Evolutionary conservation across 208 protist species (phyloP).

Genomic region (Acanthamoeba lenticulata): DNA sequence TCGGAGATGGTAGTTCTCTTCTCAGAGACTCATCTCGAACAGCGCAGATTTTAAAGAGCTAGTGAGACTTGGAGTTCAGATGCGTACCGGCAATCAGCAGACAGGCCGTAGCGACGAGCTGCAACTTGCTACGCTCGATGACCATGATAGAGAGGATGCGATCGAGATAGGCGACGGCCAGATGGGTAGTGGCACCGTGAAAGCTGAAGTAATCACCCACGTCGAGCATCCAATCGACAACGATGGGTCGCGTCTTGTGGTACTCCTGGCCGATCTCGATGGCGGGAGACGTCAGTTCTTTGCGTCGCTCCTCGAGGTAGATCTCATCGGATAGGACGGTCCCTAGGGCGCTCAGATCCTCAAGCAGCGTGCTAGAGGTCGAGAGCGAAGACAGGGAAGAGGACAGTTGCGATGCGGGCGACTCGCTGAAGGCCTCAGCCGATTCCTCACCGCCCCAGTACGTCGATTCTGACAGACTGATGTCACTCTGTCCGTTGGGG

Average conservation of each 20-base stretch:
- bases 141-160: neutral
- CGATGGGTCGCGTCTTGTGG: slow-evolving; percentile 24
- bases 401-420: neutral
- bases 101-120: slow-evolving; percentile 37
- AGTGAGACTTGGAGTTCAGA: neutral
- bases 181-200: slow-evolving; percentile 26
- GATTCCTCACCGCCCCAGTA: neutral
- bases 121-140: slow-evolving; percentile 19
- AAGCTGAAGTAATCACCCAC: slow-evolving; percentile 53
- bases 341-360: neutral
- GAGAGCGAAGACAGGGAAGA: neutral
- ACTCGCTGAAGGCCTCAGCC: neutral
- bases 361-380: neutral
- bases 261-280: neutral
- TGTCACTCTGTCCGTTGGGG: neutral
- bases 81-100: slow-evolving; percentile 9
- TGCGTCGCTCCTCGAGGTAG: neutral
- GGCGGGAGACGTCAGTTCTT: neutral
- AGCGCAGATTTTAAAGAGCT: neutral
- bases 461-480: neutral
- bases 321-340: slow-evolving; percentile 13
- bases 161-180: slow-evolving; percentile 59
- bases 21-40: too few species aligned
- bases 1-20: too few species aligned
- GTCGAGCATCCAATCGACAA: slow-evolving; percentile 47